Base-by-base conservation (phyloP, 352 stramenopile genomes). In the Pythium pyrilobum region DNA sequence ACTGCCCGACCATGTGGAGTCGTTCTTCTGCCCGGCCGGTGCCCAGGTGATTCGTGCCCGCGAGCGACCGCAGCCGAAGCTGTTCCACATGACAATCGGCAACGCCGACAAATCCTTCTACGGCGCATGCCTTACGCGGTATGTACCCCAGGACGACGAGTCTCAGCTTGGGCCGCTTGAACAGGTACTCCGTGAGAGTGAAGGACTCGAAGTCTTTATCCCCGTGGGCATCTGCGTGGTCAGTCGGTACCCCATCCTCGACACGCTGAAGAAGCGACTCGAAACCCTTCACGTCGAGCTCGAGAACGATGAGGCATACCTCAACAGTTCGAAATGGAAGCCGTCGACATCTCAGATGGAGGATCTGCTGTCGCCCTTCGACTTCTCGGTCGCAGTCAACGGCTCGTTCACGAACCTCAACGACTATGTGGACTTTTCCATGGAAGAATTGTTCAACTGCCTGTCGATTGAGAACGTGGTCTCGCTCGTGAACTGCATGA, bases 61-160 rank as follows among this genome's bases (percentile, higher is more conserved):
- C 42, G 72, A 71, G 3, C 66, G 71, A 12, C 83, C 83, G 12
- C 59, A 77, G 38, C 74, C 83, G 0, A 86, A 71, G 49, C 67
- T 94, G 16, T 91, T 90, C 28, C 79, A 94, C 44, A 81, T 94
- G 73, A 89, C 79, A 8, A 90, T 94, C 23, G 83, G 83, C 24
- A 90, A 82, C 32, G 55, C 81, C 3, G 83, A 94, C 33, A 89
- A 89, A 48, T 69, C 81, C 6, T 92, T 94, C 52, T 90, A 92
- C 39, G 78, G 75, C 27, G 83, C 81, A 7, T 89, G 77, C 25
- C 64, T 94, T n/a, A 92, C 81, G 27, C 69, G 81, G 44, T 94
- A 94, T 47, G 77, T 94, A 15, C 67, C 73, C 0, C 56, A 87
- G 29, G 80, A 76, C 24, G 80, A 89, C 28, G 66, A 81, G 5